Percentiles rank a stretch among this genome's conserved stretches.
phyloP scores from a whole-genome alignment of 2,329 filamentous ascomycete species.

The Zymoseptoria passerinii region DNA sequence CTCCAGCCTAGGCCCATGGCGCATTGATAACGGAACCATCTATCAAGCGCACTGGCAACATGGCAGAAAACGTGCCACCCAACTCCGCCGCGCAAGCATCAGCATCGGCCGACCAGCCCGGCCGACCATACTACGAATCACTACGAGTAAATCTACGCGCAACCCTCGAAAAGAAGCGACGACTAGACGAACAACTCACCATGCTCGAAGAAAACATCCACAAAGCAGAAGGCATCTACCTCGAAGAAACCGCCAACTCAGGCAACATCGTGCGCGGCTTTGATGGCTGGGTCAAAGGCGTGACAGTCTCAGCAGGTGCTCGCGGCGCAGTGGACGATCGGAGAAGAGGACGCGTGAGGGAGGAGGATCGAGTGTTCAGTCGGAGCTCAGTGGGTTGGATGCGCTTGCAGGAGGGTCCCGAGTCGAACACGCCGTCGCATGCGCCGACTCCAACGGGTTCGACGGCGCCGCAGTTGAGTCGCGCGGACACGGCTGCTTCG shows the following conservation, averaged over 20 bases:
- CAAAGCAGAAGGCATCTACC: slow-evolving; percentile 75
- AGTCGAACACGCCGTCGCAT: slow-evolving; percentile 36
- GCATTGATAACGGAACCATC: neutral
- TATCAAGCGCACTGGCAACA: slow-evolving; percentile 19
- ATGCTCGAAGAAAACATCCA: slow-evolving; percentile 70
- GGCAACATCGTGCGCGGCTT: slow-evolving; percentile 98
- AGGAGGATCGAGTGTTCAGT: slow-evolving; percentile 64
- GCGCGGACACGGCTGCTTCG: slow-evolving; percentile 38
- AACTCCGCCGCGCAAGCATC: slow-evolving; percentile 26
- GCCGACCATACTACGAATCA: slow-evolving; percentile 60
- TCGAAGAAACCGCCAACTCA: slow-evolving; percentile 73
- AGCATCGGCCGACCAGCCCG: slow-evolving; percentile 38
- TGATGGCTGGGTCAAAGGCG: slow-evolving; percentile 92
- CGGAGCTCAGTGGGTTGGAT: slow-evolving; percentile 30
- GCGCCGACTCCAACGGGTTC: slow-evolving; percentile 42
- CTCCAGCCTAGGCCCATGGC: neutral
- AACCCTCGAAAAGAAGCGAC: slow-evolving; percentile 56
- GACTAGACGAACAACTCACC: slow-evolving; percentile 45
- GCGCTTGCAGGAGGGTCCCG: slow-evolving; percentile 24
- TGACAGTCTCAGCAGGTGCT: slow-evolving; percentile 40
- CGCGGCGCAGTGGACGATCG: slow-evolving; percentile 50
- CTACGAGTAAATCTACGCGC: slow-evolving; percentile 59
- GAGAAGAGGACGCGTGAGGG: slow-evolving; percentile 53
- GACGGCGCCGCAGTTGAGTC: slow-evolving; percentile 34
- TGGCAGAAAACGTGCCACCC: slow-evolving; percentile 43